A percentile compares a stretch with the other conserved stretches of the same genome.
These are phyloP conservation scores for Brasilioporus rufonigricans DNA, from an alignment of 768 basidiomycete genomes.

Conservation along the genomic window DNA sequence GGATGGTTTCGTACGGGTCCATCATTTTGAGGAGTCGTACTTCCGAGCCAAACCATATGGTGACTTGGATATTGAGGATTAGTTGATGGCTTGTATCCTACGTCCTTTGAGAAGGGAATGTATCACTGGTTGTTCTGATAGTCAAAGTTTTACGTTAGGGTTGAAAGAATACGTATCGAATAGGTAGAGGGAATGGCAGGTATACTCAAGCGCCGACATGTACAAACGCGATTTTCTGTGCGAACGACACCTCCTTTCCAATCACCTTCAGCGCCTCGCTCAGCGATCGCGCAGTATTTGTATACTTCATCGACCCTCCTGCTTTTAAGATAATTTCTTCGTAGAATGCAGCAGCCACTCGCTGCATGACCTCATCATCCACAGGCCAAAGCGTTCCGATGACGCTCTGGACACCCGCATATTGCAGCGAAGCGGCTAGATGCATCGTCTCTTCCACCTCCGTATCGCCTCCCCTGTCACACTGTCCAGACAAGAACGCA, in stretches of 20 bases:
- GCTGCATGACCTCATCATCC: constrained; percentile 23
- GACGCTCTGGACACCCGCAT: constrained; percentile 31
- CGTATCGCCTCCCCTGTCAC: constrained; percentile 17
- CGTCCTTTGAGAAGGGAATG: constrained; percentile 3
- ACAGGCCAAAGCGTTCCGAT: constrained; percentile 38
- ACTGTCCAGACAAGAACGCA: constrained; percentile 35
- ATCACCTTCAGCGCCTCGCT: constrained; percentile 16
- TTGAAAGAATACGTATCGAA: neutral
- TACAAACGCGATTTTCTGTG: constrained; percentile 27
- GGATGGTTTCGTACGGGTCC: constrained; percentile 90
- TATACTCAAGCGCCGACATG: constrained; percentile 25
- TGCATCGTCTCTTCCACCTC: constrained; percentile 34
- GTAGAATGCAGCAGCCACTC: constrained; percentile 23
- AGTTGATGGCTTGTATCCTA: constrained; percentile 15
- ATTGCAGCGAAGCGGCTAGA: constrained; percentile 33
- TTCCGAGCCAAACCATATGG: constrained; percentile 92
- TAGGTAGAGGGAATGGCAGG: neutral
- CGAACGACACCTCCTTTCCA: constrained; percentile 14
- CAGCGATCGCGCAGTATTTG: constrained; percentile 19
- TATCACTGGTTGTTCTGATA: neutral
- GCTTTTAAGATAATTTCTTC: constrained; percentile 15
- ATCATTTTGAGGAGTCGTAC: constrained; percentile 94
- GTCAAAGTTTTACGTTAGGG: neutral
- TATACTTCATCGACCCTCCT: constrained; percentile 9
- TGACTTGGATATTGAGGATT: constrained; percentile 74